Base-by-base conservation (phyloP, 176 grass and related monocot genomes). In the Raddia guianensis region DNA sequence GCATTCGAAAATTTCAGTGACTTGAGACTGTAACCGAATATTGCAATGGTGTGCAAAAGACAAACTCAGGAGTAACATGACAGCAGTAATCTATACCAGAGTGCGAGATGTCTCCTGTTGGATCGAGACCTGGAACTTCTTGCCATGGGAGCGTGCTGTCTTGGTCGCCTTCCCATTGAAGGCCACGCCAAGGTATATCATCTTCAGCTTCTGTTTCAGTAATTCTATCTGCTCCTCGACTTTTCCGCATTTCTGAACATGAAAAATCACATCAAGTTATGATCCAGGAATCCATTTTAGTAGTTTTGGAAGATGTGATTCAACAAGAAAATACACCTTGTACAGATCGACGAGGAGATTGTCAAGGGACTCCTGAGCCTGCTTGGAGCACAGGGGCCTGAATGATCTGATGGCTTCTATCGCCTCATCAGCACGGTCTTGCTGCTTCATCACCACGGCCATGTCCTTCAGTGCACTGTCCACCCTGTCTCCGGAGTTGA, bases 81-180 rank as follows among this genome's bases (percentile, higher is more conserved):
- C 6, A 63, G 53, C 32, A 12, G n/a, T 7, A 52, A 44, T 8
- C 0, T 15, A 18, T 88, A 95, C 96, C 90, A 95, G 81, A 77
- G 95, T 86, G 52, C 96, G 90, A 8, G 96, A 82, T 1, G 87
- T 95, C 68, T 99, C 96, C 75, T 95, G 88, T 52, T 95, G 85
- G 72, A 99, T 86, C 7, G 96, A 99, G 76, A 99, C 90, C 81
- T 99, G 96, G 83, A 99, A 99, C 79, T 99, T 99, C 79, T 93
- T 99, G 55, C 96, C 92, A 50, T 93, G 96, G 53, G 96, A 99
- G 2, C 92, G 96, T 8, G 96, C 92, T 8, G 89, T 99, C 79
- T 98, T 98, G 0, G 96, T 95, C 0, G 82, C 19, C 84, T 91
- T 99, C 60, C 96, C 96, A 5, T 99, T 95, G 52, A 99, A 99